phyloP scores from a whole-genome alignment of 306 rosid species.

The Prunus fruticosa region DNA sequence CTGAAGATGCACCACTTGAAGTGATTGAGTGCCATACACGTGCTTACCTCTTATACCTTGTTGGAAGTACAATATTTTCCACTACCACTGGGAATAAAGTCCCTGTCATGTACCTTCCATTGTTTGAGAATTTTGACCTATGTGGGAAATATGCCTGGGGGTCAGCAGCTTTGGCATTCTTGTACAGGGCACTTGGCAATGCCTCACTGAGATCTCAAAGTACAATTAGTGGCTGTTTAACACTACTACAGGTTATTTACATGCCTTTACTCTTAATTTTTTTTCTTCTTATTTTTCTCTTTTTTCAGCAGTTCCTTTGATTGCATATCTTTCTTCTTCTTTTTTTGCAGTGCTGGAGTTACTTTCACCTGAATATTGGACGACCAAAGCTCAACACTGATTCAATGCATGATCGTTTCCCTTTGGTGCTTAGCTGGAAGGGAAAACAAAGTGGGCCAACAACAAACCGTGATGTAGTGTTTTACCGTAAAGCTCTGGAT shows the following conservation, averaged over 20 bases:
- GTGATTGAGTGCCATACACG: constrained; percentile 85
- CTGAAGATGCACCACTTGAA: constrained; percentile 73
- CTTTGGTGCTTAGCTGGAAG: constrained; percentile 96
- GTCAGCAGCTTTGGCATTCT: constrained; percentile 78
- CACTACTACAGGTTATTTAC: constrained; percentile 76
- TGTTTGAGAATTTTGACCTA: constrained; percentile 74
- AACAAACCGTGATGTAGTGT: constrained; percentile 96
- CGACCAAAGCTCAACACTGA: constrained; percentile 91
- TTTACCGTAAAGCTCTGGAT: constrained; percentile 95
- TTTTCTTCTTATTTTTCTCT: neutral
- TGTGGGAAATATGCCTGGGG: constrained; percentile 98
- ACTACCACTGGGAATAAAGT: constrained; percentile 99
- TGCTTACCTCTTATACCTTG: constrained; percentile 96
- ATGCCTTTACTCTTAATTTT: neutral
- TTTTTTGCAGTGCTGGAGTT: constrained; percentile 88
- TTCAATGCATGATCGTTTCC: constrained; percentile 73
- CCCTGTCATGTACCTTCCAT: constrained; percentile 98
- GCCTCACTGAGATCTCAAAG: constrained; percentile 96
- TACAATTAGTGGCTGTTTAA: constrained; percentile 97
- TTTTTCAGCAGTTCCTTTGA: neutral
- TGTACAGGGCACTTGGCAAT: constrained; percentile 96
- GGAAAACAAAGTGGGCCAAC: constrained; percentile 97
- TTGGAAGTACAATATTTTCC: constrained; percentile 96
- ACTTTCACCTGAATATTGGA: constrained; percentile 93
- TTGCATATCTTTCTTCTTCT: neutral